Conservation (phyloP, 441 rosid species). For the Croton laevigatus region DNA sequence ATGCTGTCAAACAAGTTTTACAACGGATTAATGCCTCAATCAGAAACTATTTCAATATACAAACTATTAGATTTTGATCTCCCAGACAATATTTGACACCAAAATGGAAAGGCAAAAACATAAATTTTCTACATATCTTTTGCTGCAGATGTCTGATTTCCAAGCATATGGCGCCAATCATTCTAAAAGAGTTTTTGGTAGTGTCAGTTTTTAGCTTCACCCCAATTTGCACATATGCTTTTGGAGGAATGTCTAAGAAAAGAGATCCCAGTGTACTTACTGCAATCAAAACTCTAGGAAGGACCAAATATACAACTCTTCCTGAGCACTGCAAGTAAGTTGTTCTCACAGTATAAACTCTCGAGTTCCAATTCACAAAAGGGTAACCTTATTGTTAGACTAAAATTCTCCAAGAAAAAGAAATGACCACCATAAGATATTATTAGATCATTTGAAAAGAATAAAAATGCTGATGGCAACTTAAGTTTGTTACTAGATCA, state of each 20-base stretch:
- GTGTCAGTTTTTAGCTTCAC: not conserved
- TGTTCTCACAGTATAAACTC: not conserved
- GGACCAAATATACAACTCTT: not conserved
- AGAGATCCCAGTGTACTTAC: not conserved
- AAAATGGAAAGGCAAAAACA: not conserved
- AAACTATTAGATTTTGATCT: not conserved
- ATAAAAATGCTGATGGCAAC: not conserved
- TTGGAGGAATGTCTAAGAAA: not conserved
- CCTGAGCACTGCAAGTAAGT: not conserved
- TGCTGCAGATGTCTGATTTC: not conserved
- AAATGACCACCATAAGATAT: not conserved
- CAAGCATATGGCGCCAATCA: not conserved
- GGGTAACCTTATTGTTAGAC: not conserved
- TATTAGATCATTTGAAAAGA: not conserved
- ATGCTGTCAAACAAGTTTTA: not conserved
- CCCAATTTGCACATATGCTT: not conserved
- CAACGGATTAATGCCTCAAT: not conserved
- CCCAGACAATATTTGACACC: not conserved
- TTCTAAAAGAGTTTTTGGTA: not conserved
- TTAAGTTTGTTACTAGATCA: not conserved
- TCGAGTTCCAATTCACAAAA: not conserved
- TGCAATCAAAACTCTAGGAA: not conserved
- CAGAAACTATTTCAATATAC: conserved; percentile 6
- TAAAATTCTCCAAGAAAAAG: not conserved
- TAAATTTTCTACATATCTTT: not conserved